A percentile compares a stretch with the other conserved stretches of the same genome.
Conservation (phyloP, 371 early-diverging fungal genomes). For the Circinella umbellata region DNA sequence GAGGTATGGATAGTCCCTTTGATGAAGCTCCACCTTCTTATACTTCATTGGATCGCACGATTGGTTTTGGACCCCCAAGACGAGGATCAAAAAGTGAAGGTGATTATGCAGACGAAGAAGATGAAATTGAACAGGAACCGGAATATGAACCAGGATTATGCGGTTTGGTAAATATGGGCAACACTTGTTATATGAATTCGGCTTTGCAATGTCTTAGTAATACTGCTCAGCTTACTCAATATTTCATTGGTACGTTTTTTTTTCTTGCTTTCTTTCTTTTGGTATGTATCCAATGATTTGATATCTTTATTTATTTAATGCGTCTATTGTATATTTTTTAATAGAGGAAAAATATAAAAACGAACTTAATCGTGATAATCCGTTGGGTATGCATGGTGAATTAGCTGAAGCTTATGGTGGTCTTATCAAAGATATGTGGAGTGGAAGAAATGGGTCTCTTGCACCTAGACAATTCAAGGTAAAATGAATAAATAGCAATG, state of each 20-base stretch:
- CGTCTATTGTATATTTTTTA: background rate
- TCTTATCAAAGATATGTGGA: constrained; percentile 68
- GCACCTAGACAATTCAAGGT: constrained; percentile 78
- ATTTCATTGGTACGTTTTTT: constrained; percentile 46
- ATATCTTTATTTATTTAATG: background rate
- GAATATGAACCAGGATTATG: constrained; percentile 43
- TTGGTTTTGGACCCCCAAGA: background rate
- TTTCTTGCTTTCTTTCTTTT: too few relatives aligned
- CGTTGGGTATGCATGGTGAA: constrained; percentile 65
- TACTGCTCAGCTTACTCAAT: constrained; percentile 66
- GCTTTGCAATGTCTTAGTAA: constrained; percentile 81
- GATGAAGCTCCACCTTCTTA: background rate
- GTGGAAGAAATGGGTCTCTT: constrained; percentile 38
- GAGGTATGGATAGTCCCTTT: background rate
- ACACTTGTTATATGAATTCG: constrained; percentile 91
- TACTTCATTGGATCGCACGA: background rate
- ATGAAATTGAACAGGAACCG: background rate
- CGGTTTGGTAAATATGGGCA: constrained; percentile 82
- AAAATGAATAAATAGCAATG: background rate
- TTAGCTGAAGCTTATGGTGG: constrained; percentile 71
- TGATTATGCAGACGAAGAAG: background rate
- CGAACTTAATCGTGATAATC: constrained; percentile 59
- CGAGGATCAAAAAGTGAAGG: background rate
- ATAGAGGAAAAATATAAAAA: constrained; percentile 41
- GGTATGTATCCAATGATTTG: background rate